phyloP scores from a whole-genome alignment of 495 filamentous ascomycete genomes.

The Xylaria acuta region DNA sequence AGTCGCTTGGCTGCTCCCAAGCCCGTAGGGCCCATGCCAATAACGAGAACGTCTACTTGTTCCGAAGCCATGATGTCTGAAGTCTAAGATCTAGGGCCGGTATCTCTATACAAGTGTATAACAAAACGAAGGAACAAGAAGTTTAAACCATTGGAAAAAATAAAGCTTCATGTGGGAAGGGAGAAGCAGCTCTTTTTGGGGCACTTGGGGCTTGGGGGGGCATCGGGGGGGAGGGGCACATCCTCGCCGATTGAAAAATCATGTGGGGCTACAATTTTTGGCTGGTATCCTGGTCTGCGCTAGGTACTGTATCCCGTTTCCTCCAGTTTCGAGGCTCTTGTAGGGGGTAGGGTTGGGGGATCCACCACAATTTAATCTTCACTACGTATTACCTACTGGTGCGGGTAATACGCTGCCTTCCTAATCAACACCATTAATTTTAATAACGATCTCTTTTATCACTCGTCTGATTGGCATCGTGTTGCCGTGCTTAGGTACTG shows the following conservation, averaged over 20 bases:
- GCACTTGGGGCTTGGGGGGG: conserved; percentile 6
- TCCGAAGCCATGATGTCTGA: conserved; percentile 31
- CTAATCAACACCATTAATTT: conserved; percentile 1
- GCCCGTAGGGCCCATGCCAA: conserved; percentile 96
- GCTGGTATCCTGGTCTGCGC: conserved; percentile 7
- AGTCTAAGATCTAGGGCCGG: conserved; percentile 16
- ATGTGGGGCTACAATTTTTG: conserved; percentile 21
- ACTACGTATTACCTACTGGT: not conserved
- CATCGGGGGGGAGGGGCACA: conserved; percentile 12
- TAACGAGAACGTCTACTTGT: conserved; percentile 91
- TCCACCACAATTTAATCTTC: conserved; percentile 19
- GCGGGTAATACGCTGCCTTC: not conserved
- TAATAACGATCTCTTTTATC: not conserved
- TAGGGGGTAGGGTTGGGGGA: too few species aligned
- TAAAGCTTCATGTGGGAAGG: conserved; percentile 8
- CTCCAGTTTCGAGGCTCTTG: not conserved
- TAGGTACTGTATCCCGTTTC: not conserved
- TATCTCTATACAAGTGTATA: conserved; percentile 17
- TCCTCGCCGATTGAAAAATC: not conserved
- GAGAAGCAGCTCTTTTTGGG: conserved; percentile 27
- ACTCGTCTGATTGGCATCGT: not conserved
- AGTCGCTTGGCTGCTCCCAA: conserved; percentile 97
- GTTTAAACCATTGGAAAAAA: conserved; percentile 20
- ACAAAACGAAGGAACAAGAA: conserved; percentile 7
- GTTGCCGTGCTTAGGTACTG: not conserved